These are phyloP conservation scores for Aegilops tauschii DNA, from an alignment of 176 grass and related monocot genomes.

Conservation along the genomic window DNA sequence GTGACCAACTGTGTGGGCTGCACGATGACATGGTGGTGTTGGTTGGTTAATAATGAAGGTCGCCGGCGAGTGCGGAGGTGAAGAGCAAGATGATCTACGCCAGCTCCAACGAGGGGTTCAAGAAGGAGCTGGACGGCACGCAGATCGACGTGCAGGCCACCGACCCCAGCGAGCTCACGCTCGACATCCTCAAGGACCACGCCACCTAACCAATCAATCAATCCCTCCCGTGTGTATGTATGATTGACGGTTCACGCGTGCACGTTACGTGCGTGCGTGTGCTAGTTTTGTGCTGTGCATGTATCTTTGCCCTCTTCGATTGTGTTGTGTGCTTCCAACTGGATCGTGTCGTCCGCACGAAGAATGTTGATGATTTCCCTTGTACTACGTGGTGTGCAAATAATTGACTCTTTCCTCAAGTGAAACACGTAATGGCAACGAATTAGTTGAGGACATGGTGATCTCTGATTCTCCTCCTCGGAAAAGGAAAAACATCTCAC, in stretches of 20 bases:
- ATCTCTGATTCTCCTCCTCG: too few species aligned
- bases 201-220: neutral
- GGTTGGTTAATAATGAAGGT: conserved; percentile 9
- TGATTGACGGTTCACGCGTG: neutral
- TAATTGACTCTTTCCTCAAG: neutral
- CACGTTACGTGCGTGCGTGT: neutral
- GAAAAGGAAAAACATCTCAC: too few species aligned
- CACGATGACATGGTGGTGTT: too few species aligned
- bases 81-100: conserved; percentile 66
- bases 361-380: neutral
- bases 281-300: neutral
- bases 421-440: too few species aligned
- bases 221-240: too few species aligned
- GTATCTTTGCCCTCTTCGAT: neutral
- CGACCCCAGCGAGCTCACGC: conserved; percentile 44
- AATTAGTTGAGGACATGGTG: too few species aligned
- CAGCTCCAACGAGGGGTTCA: conserved; percentile 49
- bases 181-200: conserved; percentile 34
- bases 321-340: neutral
- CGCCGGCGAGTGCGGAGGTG: conserved; percentile 42
- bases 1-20: too few species aligned
- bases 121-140: conserved; percentile 61
- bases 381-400: neutral
- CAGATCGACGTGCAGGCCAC: conserved; percentile 58
- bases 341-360: too few species aligned